phyloP scores from a whole-genome alignment of 345 rosid genomes.

The Lagerstroemia speciosa region DNA sequence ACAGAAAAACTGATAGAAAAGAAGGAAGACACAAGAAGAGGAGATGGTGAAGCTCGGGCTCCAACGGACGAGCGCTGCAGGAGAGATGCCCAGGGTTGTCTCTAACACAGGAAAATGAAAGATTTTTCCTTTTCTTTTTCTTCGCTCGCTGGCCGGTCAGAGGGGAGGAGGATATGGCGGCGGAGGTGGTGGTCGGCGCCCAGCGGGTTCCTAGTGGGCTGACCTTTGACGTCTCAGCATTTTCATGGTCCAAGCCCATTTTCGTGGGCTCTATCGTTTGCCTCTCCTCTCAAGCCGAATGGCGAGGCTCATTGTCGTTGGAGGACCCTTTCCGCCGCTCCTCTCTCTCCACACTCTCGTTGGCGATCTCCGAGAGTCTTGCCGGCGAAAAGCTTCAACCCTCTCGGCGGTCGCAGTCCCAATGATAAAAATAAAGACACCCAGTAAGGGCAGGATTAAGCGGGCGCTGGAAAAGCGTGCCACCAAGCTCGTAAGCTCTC shows the following conservation, averaged over 20 bases:
- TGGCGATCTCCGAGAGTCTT: neutral
- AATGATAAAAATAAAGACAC: constrained; percentile 54
- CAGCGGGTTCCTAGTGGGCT: too few relatives aligned
- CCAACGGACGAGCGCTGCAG: neutral
- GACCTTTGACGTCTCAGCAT: neutral
- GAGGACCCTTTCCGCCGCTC: neutral
- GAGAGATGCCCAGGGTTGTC: neutral
- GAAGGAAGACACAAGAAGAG: neutral
- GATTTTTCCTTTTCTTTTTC: neutral
- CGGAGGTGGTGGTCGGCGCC: neutral
- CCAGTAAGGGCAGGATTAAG: constrained; percentile 37
- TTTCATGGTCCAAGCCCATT: neutral
- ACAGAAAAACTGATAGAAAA: neutral
- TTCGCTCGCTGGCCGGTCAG: too few relatives aligned
- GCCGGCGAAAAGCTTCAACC: neutral
- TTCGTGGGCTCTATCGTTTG: neutral
- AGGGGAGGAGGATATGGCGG: too few relatives aligned
- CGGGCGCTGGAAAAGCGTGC: constrained; percentile 75
- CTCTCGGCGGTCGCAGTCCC: neutral
- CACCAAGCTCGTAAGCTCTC: constrained; percentile 56
- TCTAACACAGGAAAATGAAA: neutral
- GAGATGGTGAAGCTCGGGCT: neutral
- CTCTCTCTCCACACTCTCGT: too few relatives aligned
- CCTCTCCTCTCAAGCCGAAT: neutral
- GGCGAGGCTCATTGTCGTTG: neutral